These are phyloP conservation scores for Aspergillus uvarum DNA, from an alignment of 2,329 filamentous ascomycete species.

Conservation along the genomic window DNA sequence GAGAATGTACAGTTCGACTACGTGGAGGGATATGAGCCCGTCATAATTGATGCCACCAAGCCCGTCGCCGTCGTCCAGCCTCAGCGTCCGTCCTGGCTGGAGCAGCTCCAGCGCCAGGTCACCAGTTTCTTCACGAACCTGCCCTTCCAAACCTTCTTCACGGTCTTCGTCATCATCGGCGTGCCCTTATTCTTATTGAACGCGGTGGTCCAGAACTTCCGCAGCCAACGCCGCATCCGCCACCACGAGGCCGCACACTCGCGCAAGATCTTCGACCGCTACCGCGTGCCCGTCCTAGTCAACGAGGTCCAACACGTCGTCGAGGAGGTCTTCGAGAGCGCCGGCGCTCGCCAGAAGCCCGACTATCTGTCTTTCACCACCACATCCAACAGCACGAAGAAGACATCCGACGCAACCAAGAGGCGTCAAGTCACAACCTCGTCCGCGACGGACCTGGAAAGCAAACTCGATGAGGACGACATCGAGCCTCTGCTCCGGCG, in stretches of 20 bases:
- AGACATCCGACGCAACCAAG: constrained; percentile 1
- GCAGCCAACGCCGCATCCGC: constrained; percentile 71
- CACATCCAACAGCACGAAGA: not conserved
- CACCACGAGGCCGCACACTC: constrained; percentile 71
- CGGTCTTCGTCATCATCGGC: constrained; percentile 72
- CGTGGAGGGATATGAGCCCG: constrained; percentile 68
- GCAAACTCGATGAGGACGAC: not conserved
- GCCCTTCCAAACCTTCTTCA: constrained; percentile 64
- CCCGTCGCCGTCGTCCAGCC: constrained; percentile 30
- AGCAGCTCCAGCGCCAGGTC: constrained; percentile 32
- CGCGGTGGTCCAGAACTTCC: constrained; percentile 71
- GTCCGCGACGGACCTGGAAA: not conserved
- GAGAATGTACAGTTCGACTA: constrained; percentile 71
- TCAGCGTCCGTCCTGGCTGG: constrained; percentile 28
- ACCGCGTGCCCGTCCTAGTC: constrained; percentile 73
- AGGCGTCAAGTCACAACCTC: not conserved
- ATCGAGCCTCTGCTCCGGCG: not conserved
- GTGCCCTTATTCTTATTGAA: constrained; percentile 71
- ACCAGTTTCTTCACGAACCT: constrained; percentile 52
- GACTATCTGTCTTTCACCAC: constrained; percentile 63
- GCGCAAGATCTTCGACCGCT: constrained; percentile 66
- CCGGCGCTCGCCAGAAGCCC: constrained; percentile 67
- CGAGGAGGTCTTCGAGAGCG: constrained; percentile 73
- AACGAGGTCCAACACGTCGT: constrained; percentile 73
- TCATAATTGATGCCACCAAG: constrained; percentile 64